A percentile compares a stretch with the other conserved stretches of the same genome.
Evolutionary conservation across 306 rosid species (phyloP).

Genomic region (Cucurbita argyrosperma): DNA sequence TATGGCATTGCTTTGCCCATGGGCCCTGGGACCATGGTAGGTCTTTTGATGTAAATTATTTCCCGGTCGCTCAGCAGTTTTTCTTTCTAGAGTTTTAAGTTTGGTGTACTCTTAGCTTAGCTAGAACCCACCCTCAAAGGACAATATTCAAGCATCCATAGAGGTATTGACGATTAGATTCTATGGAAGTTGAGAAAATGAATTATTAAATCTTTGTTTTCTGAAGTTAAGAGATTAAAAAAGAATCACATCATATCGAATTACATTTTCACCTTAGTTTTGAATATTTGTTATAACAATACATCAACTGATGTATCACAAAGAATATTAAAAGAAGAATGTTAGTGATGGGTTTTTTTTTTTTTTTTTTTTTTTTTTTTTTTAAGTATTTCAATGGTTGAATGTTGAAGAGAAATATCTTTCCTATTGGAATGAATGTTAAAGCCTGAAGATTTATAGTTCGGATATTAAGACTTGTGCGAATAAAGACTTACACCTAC

Average conservation of each 20-base stretch:
- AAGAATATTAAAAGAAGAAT: not conserved
- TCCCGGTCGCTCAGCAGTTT: not conserved
- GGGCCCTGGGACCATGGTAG: constrained; percentile 80
- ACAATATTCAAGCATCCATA: not conserved
- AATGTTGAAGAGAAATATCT: not conserved
- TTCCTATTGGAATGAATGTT: not conserved
- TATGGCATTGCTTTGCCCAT: constrained; percentile 84
- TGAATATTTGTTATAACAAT: not conserved
- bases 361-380: too few species aligned
- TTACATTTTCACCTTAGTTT: not conserved
- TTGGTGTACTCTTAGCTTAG: not conserved
- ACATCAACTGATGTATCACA: not conserved
- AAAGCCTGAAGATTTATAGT: not conserved
- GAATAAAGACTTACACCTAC: not conserved
- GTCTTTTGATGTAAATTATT: not conserved
- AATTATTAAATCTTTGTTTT: not conserved
- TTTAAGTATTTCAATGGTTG: not conserved
- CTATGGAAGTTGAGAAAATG: not conserved
- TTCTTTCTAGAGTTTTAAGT: not conserved
- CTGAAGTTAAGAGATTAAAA: not conserved
- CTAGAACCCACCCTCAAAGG: not conserved
- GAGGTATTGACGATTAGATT: not conserved
- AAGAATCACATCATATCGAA: not conserved
- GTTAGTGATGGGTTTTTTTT: not conserved
- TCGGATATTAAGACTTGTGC: not conserved